Base-by-base conservation (phyloP, 805 yeast genomes). In the Tetrapisispora nanseiensis region DNA sequence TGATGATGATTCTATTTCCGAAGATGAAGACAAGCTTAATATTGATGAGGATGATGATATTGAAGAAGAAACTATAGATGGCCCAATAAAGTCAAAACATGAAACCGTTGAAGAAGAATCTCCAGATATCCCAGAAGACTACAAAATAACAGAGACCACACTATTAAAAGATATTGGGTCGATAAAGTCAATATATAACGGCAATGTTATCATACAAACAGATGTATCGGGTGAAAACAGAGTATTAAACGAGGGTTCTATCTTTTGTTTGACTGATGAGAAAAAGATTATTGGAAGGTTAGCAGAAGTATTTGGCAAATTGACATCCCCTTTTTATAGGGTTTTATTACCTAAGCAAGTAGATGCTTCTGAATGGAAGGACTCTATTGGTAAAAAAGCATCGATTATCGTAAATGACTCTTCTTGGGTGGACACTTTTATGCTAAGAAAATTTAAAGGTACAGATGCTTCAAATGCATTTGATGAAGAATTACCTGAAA, bases 381-480 rank as follows among this genome's bases (percentile, higher is more conserved):
- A 64, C 2, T 63, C 55, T 21, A 70, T 71, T 40, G 89, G 86
- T 1, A 59, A 62, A 13, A 71, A 70, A 33, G 90, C 82, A 0
- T 86, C 54, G 59, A 86, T 82, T 51, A 90, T 89, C 6, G 92
- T 84, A 2, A 81, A 87, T 2, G 82, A 76, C 29, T 82, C 96
- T 0, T 74, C 82, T 42, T 90, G 87, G 63, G 68, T 83, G 8
- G 76, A 79, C 48, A 90, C 97, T 0, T 82, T 82, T 40, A 65
- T 75, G 20, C 71, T 89, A 42, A 84, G 78, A 51, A 66, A 71
- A 19, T 45, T 79, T 16, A 89, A 82, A 54, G 98, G 97, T 20
- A 81, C 87, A 1, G 98, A 92, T 66, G 98, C 98, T 0, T 83
- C 95, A 55, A 92, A 92, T 53, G 80, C 86, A 60, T 82, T 86